Evolutionary conservation across 495 filamentous ascomycete species (phyloP).

Genomic region (Aspergillus panamensis): DNA sequence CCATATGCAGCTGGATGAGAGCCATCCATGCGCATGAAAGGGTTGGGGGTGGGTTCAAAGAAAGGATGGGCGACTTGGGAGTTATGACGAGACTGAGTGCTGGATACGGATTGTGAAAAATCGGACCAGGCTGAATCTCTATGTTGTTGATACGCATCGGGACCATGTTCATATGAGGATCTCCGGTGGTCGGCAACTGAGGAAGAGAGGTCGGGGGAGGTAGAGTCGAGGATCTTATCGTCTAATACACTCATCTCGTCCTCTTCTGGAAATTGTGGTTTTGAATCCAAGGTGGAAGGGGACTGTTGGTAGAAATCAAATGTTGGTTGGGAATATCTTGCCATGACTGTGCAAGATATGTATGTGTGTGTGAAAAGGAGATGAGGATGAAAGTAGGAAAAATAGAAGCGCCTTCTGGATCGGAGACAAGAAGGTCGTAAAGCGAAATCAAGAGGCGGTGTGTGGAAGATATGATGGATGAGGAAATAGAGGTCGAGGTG

Average conservation of each 20-base stretch:
- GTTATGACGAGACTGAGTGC: conserved; percentile 35
- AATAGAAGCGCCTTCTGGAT: conserved; percentile 15
- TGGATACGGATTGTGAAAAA: conserved; percentile 53
- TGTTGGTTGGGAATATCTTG: conserved; percentile 44
- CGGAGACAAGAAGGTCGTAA: background rate
- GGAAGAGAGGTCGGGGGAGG: conserved; percentile 63
- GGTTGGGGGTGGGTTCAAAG: conserved; percentile 41
- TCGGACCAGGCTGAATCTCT: conserved; percentile 74
- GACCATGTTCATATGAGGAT: conserved; percentile 65
- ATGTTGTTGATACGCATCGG: conserved; percentile 69
- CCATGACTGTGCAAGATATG: conserved; percentile 36
- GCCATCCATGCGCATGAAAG: conserved; percentile 58
- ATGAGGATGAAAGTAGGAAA: conserved; percentile 24
- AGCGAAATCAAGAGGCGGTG: conserved; percentile 21
- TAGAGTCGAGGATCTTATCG: conserved; percentile 75
- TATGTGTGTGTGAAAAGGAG: conserved; percentile 23
- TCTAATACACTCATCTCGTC: conserved; percentile 80
- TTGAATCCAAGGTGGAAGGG: conserved; percentile 59
- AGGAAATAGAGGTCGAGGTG: conserved; percentile 9
- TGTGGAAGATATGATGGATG: conserved; percentile 18
- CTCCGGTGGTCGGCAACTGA: conserved; percentile 60
- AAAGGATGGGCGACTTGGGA: conserved; percentile 39
- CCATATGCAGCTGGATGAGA: conserved; percentile 46
- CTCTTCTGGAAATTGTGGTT: conserved; percentile 65
- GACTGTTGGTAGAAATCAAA: conserved; percentile 61